Conservation (phyloP, 2,329 filamentous ascomycete species). For the Leptosphaerulina australis region DNA sequence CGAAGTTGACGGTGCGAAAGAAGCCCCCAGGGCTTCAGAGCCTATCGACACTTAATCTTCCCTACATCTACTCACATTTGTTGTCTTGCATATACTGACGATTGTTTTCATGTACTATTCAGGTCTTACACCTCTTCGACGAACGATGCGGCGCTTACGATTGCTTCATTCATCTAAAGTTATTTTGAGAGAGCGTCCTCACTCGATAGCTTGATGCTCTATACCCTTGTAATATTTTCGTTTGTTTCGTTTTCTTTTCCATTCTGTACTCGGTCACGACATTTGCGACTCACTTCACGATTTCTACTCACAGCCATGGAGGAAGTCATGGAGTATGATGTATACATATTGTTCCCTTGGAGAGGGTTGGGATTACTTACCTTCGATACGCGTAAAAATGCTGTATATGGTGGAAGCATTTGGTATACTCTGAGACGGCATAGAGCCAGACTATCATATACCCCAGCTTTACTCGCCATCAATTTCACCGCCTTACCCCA, state of each 20-base stretch:
- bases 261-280: slow-evolving; percentile 1
- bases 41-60: slow-evolving; percentile 27
- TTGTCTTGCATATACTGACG: slow-evolving; percentile 37
- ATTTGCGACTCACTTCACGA: not conserved
- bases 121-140: slow-evolving; percentile 45
- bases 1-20: slow-evolving; percentile 45
- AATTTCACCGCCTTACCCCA: not conserved
- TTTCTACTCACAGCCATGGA: not conserved
- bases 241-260: not conserved
- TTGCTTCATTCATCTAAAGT: slow-evolving; percentile 45
- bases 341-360: slow-evolving; percentile 11
- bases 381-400: not conserved
- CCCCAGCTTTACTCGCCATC: slow-evolving; percentile 1
- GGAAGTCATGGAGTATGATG: slow-evolving; percentile 15
- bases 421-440: not conserved
- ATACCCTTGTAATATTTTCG: slow-evolving; percentile 30
- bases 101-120: slow-evolving; percentile 28
- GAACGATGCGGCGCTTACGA: slow-evolving; percentile 44
- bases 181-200: slow-evolving; percentile 33
- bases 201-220: slow-evolving; percentile 38
- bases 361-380: not conserved
- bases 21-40: slow-evolving; percentile 35
- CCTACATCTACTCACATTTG: slow-evolving; percentile 14
- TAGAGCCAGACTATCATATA: slow-evolving; percentile 2
- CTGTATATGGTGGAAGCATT: slow-evolving; percentile 2